Evolutionary conservation across 2,329 filamentous ascomycete species (phyloP).

Genomic region (Lomentospora prolificans): DNA sequence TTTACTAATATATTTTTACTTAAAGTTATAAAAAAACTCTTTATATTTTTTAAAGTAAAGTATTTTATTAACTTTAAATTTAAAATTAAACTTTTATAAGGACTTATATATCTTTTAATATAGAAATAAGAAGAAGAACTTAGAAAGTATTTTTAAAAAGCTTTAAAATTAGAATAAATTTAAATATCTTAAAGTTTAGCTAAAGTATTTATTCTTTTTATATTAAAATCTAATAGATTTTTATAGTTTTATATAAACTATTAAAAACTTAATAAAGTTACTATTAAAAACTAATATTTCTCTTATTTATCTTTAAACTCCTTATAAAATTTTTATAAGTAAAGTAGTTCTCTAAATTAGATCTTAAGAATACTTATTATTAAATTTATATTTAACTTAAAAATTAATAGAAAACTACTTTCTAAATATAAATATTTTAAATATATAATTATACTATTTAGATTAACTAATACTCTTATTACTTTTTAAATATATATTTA

Average conservation of each 20-base stretch:
- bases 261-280: background rate
- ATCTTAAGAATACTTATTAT: slow-evolving; percentile 9
- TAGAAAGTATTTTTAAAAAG: background rate
- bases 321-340: slow-evolving; percentile 10
- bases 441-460: slow-evolving; percentile 13
- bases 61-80: background rate
- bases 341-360: slow-evolving; percentile 9
- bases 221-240: background rate
- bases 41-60: background rate
- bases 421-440: slow-evolving; percentile 12
- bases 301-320: slow-evolving; percentile 8
- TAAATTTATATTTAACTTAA: slow-evolving; percentile 8
- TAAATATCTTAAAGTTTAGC: background rate
- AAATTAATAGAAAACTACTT: slow-evolving; percentile 11
- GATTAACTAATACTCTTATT: slow-evolving; percentile 11
- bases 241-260: background rate
- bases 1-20: background rate
- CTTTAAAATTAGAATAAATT: background rate
- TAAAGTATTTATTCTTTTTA: background rate
- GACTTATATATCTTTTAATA: background rate
- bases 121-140: background rate
- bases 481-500: slow-evolving; percentile 13
- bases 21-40: background rate
- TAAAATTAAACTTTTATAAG: background rate
- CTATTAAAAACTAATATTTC: background rate